Evolutionary conservation across 139 green algal species (phyloP).

Genomic region (Mesotaenium endlicherianum): DNA sequence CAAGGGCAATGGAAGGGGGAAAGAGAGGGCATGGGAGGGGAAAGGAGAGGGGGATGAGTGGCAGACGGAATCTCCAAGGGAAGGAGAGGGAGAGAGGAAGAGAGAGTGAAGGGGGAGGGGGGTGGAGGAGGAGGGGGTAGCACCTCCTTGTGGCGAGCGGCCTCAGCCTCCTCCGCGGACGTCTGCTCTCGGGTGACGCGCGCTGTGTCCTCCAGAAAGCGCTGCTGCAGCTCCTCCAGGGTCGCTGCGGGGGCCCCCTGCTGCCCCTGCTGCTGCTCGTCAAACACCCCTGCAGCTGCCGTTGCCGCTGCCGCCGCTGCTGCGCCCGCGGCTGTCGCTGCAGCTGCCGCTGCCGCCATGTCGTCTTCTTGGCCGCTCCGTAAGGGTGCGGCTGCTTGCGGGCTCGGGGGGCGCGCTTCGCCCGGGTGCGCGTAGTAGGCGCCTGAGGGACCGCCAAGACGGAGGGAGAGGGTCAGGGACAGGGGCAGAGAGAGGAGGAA

Average conservation of each 20-base stretch:
- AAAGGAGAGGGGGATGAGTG: background rate
- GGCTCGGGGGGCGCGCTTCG: too few species aligned
- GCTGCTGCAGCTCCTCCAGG: constrained; percentile 15
- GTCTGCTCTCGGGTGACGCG: background rate
- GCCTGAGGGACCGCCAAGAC: background rate
- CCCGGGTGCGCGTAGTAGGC: too few species aligned
- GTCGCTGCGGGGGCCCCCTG: too few species aligned
- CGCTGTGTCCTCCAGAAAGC: constrained; percentile 16
- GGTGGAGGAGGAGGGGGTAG: background rate
- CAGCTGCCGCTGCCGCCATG: too few species aligned
- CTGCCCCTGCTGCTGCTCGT: too few species aligned
- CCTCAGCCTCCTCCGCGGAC: constrained; percentile 7
- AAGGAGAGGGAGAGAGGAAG: background rate
- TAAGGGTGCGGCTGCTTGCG: too few species aligned
- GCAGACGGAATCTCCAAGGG: background rate
- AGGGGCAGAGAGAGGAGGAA: background rate
- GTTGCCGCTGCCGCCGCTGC: too few species aligned
- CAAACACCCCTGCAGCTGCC: too few species aligned
- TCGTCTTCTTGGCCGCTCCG: too few species aligned
- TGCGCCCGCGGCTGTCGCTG: too few species aligned
- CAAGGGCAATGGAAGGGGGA: background rate
- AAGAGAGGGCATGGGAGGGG: background rate
- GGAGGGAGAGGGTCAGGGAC: background rate
- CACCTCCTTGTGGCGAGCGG: constrained; percentile 11
- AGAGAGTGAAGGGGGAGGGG: background rate